Evolutionary conservation across 139 green algal species (phyloP).

Genomic region (Coelastrella sp.): DNA sequence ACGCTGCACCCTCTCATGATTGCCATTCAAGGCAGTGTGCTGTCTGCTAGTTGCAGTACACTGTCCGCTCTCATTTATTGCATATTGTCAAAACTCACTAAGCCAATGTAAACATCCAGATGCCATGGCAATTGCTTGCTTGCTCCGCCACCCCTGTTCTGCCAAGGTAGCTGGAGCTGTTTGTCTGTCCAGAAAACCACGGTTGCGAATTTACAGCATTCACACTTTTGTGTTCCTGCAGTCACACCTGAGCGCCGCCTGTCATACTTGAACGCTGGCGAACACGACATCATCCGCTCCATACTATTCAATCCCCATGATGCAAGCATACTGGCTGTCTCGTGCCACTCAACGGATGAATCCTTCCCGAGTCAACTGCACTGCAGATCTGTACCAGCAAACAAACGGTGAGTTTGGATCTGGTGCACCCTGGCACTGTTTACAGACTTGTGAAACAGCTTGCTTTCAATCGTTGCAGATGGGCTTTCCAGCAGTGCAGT

Average conservation of each 20-base stretch:
- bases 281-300: constrained; percentile 32
- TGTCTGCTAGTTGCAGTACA: too few species aligned
- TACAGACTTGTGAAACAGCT: too few species aligned
- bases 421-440: too few species aligned
- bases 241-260: not conserved
- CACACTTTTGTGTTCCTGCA: not conserved
- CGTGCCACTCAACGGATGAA: constrained; percentile 9
- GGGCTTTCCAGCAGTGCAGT: too few species aligned
- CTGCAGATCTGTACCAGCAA: constrained; percentile 25
- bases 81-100: too few species aligned
- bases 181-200: not conserved
- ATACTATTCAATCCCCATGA: constrained; percentile 29
- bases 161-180: not conserved
- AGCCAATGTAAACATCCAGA: too few species aligned
- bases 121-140: too few species aligned
- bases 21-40: too few species aligned
- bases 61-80: too few species aligned
- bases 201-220: not conserved
- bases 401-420: not conserved
- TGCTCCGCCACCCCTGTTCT: not conserved
- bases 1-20: too few species aligned
- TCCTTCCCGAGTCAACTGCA: constrained; percentile 22
- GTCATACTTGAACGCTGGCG: constrained; percentile 11
- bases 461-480: too few species aligned
- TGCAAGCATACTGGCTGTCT: constrained; percentile 7